Percentiles rank a stretch among this genome's conserved stretches.
phyloP scores from a whole-genome alignment of 345 rosid species.

The Orychophragmus violaceus region DNA sequence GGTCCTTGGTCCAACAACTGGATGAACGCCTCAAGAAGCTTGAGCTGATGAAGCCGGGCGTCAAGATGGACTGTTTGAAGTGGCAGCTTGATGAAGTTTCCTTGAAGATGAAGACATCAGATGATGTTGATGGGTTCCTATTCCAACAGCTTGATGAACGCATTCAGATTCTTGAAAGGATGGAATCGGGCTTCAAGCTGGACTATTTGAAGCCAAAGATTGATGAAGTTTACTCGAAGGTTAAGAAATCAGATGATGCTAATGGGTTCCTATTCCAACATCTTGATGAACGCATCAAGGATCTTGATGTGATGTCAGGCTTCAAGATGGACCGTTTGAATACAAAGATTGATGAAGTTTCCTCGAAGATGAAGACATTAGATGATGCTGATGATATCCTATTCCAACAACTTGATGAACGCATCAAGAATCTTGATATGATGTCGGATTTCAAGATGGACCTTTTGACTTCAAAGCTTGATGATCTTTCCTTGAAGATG shows the following conservation, averaged over 20 bases:
- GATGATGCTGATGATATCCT: neutral
- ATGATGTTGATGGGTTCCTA: neutral
- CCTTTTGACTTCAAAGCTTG: neutral
- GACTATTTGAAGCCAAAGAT: neutral
- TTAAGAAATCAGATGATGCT: neutral
- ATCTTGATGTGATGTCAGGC: neutral
- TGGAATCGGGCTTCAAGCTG: neutral
- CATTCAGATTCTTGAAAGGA: neutral
- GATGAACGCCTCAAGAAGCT: constrained; percentile 6
- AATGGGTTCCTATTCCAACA: neutral
- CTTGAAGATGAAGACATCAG: neutral
- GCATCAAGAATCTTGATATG: neutral
- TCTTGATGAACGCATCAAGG: neutral
- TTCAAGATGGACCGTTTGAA: neutral
- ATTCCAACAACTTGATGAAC: neutral
- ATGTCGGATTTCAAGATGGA: neutral
- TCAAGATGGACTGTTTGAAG: neutral
- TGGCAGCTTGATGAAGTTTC: no score
- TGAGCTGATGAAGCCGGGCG: neutral
- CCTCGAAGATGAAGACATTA: neutral
- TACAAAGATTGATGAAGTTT: neutral
- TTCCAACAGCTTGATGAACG: neutral
- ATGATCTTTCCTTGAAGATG: neutral
- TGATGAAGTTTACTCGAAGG: neutral
- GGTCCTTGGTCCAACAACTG: neutral